Conservation (phyloP, 1,139 yeast genomes). For the Yamadazyma siamensis region DNA sequence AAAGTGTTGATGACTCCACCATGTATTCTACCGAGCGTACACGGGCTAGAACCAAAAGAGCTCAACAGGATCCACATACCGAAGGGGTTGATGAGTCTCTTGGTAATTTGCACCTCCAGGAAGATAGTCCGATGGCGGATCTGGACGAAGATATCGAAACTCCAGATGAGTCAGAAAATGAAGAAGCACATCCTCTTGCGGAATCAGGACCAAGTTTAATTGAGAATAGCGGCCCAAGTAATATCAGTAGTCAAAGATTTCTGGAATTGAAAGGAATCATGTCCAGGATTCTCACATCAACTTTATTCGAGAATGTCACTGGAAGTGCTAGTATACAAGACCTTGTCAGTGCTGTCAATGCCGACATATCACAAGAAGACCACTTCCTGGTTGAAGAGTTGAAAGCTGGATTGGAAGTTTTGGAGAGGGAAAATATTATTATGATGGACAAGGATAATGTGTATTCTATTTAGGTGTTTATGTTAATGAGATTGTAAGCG, state of each 20-base stretch:
- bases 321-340: slow-evolving; percentile 44
- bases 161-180: slow-evolving; percentile 12
- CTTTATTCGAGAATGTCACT: slow-evolving; percentile 42
- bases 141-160: slow-evolving; percentile 10
- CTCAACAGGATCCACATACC: not conserved
- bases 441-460: slow-evolving; percentile 62
- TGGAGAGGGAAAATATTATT: slow-evolving; percentile 56
- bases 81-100: slow-evolving; percentile 23
- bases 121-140: slow-evolving; percentile 17
- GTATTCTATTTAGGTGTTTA: slow-evolving; percentile 44
- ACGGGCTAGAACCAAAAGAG: slow-evolving; percentile 11
- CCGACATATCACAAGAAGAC: slow-evolving; percentile 59
- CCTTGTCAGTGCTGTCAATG: slow-evolving; percentile 46
- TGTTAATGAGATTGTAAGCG: not conserved
- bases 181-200: slow-evolving; percentile 24
- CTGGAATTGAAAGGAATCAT: slow-evolving; percentile 41
- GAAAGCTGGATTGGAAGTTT: slow-evolving; percentile 46
- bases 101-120: slow-evolving; percentile 19
- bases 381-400: slow-evolving; percentile 51
- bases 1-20: slow-evolving; percentile 11
- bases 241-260: slow-evolving; percentile 50
- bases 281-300: slow-evolving; percentile 46
- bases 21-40: slow-evolving; percentile 15
- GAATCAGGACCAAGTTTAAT: slow-evolving; percentile 17
- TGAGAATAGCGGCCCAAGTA: slow-evolving; percentile 13